Conservation (phyloP, 23 red algal genomes). For the Chondrus crispus region DNA sequence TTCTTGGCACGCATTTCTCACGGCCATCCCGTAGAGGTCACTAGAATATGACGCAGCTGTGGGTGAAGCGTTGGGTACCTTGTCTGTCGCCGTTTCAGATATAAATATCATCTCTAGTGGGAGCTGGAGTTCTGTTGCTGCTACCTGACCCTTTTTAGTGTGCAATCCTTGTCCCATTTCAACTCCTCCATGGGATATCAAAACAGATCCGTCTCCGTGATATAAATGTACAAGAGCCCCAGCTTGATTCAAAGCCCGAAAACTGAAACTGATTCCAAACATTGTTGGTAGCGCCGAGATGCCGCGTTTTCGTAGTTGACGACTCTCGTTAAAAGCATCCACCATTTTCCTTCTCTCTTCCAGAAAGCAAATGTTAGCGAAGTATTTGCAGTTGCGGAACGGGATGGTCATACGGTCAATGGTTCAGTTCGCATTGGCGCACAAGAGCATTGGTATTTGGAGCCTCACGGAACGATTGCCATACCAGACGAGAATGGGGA, state of each 20-base stretch:
- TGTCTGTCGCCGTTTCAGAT: constrained; percentile 82
- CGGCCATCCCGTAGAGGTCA: constrained; percentile 90
- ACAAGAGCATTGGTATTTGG: constrained; percentile 91
- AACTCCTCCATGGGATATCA: constrained; percentile 75
- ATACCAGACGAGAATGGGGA: constrained; percentile 74
- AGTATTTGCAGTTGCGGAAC: too few species aligned
- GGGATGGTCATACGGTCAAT: not conserved
- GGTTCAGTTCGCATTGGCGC: constrained; percentile 81
- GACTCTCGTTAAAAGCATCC: constrained; percentile 41
- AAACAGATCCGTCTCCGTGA: constrained; percentile 73
- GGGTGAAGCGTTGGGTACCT: constrained; percentile 84
- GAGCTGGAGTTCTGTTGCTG: constrained; percentile 65
- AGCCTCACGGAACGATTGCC: constrained; percentile 69
- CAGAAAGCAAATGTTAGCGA: too few species aligned
- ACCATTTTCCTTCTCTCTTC: constrained; percentile 2
- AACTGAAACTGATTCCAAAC: constrained; percentile 91
- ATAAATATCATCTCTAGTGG: constrained; percentile 65
- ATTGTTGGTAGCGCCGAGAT: constrained; percentile 68
- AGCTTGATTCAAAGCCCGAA: constrained; percentile 77
- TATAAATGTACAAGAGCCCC: constrained; percentile 74
- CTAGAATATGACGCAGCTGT: constrained; percentile 78
- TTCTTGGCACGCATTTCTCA: constrained; percentile 44
- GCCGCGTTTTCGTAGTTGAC: constrained; percentile 69
- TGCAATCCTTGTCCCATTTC: constrained; percentile 88
- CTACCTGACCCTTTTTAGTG: constrained; percentile 74